Base-by-base conservation (phyloP, 306 rosid genomes). In the Cyamopsis tetragonoloba region DNA sequence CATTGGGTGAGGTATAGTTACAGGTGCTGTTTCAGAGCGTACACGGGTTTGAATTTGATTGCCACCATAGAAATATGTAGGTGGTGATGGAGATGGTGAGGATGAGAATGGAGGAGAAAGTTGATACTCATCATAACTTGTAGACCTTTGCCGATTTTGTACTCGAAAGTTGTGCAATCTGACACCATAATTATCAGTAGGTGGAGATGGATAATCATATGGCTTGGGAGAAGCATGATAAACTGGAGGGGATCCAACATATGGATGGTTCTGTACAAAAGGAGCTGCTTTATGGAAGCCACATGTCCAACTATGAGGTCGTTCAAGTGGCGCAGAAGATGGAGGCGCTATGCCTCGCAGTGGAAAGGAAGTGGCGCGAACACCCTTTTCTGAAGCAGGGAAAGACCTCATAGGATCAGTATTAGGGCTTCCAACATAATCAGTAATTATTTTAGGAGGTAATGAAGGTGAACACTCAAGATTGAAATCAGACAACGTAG, bases 21-120 rank as follows among this genome's bases (percentile, higher is more conserved):
- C 96, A 17, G 96, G 96, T 18, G 96, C 89, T 37, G 91, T 85
- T 83, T 85, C 93, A 34, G 96, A 58, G 54, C 54, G 86, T 34
- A 79, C 58, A 51, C 85, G 88, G 10, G 80, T 73, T 39, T 68
- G 86, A 66, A 81, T 73, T 48, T 81, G 84, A 72, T 57, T 73
- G 23, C 78, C 86, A 64, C 64, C 23, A 35, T 70, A 53, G 27
- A 82, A 42, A 82, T 76, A 76, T 14, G 84, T 73, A 55, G 89
- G 91, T 6, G 89, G 88, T 12, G 96, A 90, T 50, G 95, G 90
- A 53, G 96, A 90, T 38, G 81, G 85, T 19, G 91, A 87, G 44
- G 85, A 61, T 19, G 95, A 87, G 79, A 90, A 90, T 22, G 96
- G 96, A 76, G 96, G 96, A 58, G 96, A 90, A 42, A 90, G 96